Percentiles rank a stretch among this genome's conserved stretches.
These are phyloP conservation scores for Talaromyces sp. DNA, from an alignment of 2,329 filamentous ascomycete genomes.

Conservation along the genomic window DNA sequence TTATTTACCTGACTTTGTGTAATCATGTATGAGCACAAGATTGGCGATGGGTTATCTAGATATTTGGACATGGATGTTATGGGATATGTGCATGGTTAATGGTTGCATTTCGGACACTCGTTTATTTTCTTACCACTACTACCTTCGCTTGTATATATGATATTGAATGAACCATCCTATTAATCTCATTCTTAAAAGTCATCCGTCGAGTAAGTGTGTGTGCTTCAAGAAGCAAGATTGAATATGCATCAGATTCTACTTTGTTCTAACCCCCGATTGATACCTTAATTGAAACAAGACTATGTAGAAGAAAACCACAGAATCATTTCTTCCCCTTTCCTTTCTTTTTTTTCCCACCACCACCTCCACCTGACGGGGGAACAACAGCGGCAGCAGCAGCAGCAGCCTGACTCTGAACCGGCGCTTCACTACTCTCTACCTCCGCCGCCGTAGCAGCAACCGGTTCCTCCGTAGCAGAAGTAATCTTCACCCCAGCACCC, in stretches of 20 bases:
- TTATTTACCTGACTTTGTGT: not conserved
- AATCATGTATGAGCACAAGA: not conserved
- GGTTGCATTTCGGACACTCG: conserved; percentile 6
- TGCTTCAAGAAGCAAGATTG: not conserved
- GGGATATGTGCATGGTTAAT: conserved; percentile 2
- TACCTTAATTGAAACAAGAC: not conserved
- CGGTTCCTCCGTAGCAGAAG: conserved; percentile 48
- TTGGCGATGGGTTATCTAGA: not conserved
- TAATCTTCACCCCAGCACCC: conserved; percentile 63
- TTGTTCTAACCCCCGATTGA: not conserved
- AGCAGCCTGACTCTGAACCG: not conserved
- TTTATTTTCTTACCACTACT: conserved; percentile 2
- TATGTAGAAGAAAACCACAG: not conserved
- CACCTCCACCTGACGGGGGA: conserved; percentile 18
- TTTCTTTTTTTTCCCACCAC: conserved; percentile 55
- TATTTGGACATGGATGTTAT: not conserved
- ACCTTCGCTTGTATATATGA: conserved; percentile 1
- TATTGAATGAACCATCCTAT: not conserved
- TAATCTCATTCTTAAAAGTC: too few relatives aligned
- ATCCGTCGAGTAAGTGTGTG: too few relatives aligned
- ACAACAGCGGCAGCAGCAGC: conserved; percentile 22
- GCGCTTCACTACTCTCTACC: conserved; percentile 31
- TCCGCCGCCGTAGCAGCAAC: conserved; percentile 29
- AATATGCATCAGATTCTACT: not conserved
- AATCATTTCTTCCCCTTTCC: conserved; percentile 65